These are phyloP conservation scores for Aleurites moluccanus DNA, from an alignment of 441 rosid genomes.

Conservation along the genomic window DNA sequence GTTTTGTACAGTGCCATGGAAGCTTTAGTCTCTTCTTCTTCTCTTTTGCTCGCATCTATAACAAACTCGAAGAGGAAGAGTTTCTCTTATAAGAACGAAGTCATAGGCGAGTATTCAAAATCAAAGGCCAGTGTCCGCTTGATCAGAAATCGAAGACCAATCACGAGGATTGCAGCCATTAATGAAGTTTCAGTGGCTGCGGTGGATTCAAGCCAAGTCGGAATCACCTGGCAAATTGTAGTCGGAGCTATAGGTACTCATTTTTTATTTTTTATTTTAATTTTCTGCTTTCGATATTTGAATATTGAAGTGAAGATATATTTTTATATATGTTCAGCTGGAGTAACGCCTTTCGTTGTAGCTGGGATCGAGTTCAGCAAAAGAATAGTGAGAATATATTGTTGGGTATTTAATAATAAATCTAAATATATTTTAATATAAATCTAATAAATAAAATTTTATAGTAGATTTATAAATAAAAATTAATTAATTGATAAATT, in stretches of 20 bases:
- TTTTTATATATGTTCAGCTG: conserved; percentile 52
- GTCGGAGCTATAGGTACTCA: conserved; percentile 64
- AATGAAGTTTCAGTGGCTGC: conserved; percentile 35
- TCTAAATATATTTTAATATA: too few species aligned
- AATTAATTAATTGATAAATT: too few species aligned
- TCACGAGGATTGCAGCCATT: conserved; percentile 33
- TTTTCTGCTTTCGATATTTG: neutral
- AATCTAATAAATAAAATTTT: too few species aligned
- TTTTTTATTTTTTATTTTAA: neutral
- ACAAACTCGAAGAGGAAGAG: neutral
- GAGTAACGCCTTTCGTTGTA: conserved; percentile 70
- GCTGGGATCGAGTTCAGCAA: conserved; percentile 93
- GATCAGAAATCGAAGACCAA: conserved; percentile 16
- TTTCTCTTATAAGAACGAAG: conserved; percentile 6
- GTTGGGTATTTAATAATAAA: too few species aligned
- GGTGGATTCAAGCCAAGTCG: conserved; percentile 41
- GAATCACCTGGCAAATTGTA: conserved; percentile 70
- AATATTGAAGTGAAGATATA: neutral
- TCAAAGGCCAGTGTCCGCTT: conserved; percentile 24
- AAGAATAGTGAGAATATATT: conserved; percentile 86
- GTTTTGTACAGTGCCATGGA: conserved; percentile 18
- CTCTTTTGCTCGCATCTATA: conserved; percentile 3
- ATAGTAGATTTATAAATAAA: too few species aligned
- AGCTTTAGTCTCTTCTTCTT: conserved; percentile 5
- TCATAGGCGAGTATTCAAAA: conserved; percentile 22